Conservation (phyloP, 163 green algal genomes). For the Trebouxiophyceae sp. region DNA sequence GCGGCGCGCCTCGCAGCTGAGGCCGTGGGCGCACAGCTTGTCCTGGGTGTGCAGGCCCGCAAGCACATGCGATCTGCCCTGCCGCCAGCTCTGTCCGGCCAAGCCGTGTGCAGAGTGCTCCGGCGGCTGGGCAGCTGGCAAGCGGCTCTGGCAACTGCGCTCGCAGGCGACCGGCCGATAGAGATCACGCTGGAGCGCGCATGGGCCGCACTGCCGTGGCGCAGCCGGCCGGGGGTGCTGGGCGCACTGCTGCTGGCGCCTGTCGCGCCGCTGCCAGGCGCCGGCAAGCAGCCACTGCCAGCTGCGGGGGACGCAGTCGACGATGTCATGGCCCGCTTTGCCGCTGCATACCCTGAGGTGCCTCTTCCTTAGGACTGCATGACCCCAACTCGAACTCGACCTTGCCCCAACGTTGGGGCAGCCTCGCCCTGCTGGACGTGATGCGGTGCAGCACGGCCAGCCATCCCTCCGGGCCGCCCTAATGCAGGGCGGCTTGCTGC, state of each 20-base stretch:
- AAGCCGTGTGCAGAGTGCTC: neutral
- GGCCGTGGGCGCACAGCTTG: constrained; percentile 44
- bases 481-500: too few species aligned
- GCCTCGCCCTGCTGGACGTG: neutral
- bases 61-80: neutral
- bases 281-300: too few species aligned
- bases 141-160: neutral
- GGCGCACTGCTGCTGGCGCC: constrained; percentile 12
- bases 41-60: constrained; percentile 18
- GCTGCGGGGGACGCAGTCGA: too few species aligned
- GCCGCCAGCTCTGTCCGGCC: neutral
- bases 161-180: constrained; percentile 69
- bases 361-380: too few species aligned
- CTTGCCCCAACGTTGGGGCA: too few species aligned
- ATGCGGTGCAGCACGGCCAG: neutral
- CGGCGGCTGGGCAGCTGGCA: neutral
- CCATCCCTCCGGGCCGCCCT: too few species aligned
- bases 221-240: constrained; percentile 8
- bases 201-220: constrained; percentile 50
- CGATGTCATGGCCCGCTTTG: too few species aligned
- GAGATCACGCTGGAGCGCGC: constrained; percentile 76
- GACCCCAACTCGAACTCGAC: too few species aligned
- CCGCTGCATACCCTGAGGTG: too few species aligned
- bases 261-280: too few species aligned
- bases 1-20: constrained; percentile 48